Percentiles rank a stretch among this genome's conserved stretches.
Conservation (phyloP, 176 grass and related monocot genomes). For the Triticum timopheevii region DNA sequence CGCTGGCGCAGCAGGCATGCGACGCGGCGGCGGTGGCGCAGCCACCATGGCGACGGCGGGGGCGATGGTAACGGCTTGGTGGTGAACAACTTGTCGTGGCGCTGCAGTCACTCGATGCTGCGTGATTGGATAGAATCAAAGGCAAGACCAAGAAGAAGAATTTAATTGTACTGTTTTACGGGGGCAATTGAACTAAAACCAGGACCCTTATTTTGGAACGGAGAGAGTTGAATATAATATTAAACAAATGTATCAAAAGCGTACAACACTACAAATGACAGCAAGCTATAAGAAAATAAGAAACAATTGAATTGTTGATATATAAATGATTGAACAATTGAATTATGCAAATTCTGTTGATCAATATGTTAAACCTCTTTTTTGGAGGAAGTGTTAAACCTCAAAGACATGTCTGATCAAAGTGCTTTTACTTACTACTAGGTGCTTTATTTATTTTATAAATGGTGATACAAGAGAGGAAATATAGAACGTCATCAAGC, state of each 20-base stretch:
- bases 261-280: too few relatives aligned
- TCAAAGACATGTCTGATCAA: neutral
- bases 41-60: neutral
- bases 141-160: too few relatives aligned
- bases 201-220: too few relatives aligned
- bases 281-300: too few relatives aligned
- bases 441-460: too few relatives aligned
- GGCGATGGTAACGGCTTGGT: neutral
- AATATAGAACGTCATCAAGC: too few relatives aligned
- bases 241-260: too few relatives aligned
- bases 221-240: too few relatives aligned
- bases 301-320: neutral
- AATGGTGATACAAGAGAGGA: too few relatives aligned
- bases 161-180: neutral
- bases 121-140: neutral
- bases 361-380: neutral
- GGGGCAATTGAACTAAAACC: too few relatives aligned
- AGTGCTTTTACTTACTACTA: neutral
- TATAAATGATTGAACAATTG: too few relatives aligned
- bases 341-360: too few relatives aligned
- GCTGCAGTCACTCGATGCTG: conserved; percentile 34
- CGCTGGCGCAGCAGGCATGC: neutral
- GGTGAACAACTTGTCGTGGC: neutral
- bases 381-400: neutral
- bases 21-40: neutral